A percentile compares a stretch with the other conserved stretches of the same genome.
Conservation (phyloP, 495 filamentous ascomycete genomes). For the Xylaria castorea region DNA sequence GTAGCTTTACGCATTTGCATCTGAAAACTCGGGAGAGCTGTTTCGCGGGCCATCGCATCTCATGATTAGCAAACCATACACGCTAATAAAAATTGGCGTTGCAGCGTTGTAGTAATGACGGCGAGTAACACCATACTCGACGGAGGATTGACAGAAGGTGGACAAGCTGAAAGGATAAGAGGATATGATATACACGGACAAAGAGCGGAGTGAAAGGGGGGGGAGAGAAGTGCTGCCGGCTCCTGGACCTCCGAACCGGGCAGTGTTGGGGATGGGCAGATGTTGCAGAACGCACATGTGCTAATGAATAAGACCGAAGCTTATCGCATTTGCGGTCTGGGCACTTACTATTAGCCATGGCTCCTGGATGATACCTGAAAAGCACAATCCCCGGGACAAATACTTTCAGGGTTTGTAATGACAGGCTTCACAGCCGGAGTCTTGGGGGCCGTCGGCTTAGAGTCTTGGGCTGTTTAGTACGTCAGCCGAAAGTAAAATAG, state of each 20-base stretch:
- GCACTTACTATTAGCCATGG: slow-evolving; percentile 23
- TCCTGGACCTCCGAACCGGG: not conserved
- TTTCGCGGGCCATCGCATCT: slow-evolving; percentile 37
- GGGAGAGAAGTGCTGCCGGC: not conserved
- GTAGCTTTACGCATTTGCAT: slow-evolving; percentile 38
- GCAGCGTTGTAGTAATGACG: not conserved
- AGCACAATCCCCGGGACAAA: not conserved
- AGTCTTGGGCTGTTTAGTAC: slow-evolving; percentile 6
- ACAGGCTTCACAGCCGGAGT: slow-evolving; percentile 13
- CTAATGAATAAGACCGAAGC: slow-evolving; percentile 1
- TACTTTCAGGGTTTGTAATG: slow-evolving; percentile 12
- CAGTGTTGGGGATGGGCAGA: slow-evolving; percentile 1
- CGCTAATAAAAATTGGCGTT: not conserved
- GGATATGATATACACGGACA: not conserved
- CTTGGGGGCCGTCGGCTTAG: slow-evolving; percentile 14
- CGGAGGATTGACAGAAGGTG: not conserved
- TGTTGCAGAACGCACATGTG: not conserved
- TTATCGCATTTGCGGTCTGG: not conserved
- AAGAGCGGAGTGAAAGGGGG: slow-evolving; percentile 1
- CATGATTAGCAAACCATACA: slow-evolving; percentile 37
- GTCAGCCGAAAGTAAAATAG: slow-evolving; percentile 20
- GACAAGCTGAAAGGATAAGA: not conserved
- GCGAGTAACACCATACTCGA: slow-evolving; percentile 17
- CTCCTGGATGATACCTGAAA: slow-evolving; percentile 19
- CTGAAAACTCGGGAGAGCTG: slow-evolving; percentile 40